phyloP scores from a whole-genome alignment of 495 filamentous ascomycete genomes.

The Oidiodendron maius region DNA sequence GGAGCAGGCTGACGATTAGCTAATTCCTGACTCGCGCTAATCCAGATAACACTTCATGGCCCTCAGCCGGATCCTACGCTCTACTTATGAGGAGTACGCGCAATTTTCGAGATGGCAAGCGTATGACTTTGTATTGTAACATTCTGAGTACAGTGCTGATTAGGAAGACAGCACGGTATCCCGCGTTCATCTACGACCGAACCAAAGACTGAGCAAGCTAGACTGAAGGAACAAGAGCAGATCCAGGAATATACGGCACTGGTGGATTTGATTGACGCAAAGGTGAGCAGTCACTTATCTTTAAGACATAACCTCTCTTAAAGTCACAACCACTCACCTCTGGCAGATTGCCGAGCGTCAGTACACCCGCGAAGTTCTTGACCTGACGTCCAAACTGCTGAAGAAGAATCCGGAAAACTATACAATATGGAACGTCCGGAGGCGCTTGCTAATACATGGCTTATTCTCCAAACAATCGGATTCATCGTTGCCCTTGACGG shows the following conservation, averaged over 20 bases:
- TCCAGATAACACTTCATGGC: too few relatives aligned
- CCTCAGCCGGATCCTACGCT: not conserved
- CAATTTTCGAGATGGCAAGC: constrained; percentile 23
- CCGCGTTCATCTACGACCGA: constrained; percentile 50
- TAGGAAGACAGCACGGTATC: constrained; percentile 64
- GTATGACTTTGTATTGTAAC: constrained; percentile 21
- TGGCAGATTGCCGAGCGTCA: constrained; percentile 47
- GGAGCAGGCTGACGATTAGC: not conserved
- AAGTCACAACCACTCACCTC: not conserved
- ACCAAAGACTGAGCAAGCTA: constrained; percentile 59
- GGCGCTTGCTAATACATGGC: constrained; percentile 55
- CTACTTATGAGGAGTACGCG: not conserved
- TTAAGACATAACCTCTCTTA: too few relatives aligned
- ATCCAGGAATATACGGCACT: constrained; percentile 74
- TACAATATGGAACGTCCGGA: constrained; percentile 95
- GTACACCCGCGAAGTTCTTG: constrained; percentile 60
- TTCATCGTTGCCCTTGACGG: constrained; percentile 47
- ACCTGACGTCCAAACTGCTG: constrained; percentile 74
- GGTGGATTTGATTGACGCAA: constrained; percentile 55
- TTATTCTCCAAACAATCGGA: constrained; percentile 42
- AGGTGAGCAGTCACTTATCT: constrained; percentile 33
- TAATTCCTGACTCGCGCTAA: constrained; percentile 16
- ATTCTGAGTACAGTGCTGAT: too few relatives aligned
- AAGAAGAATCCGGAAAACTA: constrained; percentile 94
- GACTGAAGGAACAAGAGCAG: constrained; percentile 62